phyloP scores from a whole-genome alignment of 2,329 filamentous ascomycete species.

The Eurotiales sp. region DNA sequence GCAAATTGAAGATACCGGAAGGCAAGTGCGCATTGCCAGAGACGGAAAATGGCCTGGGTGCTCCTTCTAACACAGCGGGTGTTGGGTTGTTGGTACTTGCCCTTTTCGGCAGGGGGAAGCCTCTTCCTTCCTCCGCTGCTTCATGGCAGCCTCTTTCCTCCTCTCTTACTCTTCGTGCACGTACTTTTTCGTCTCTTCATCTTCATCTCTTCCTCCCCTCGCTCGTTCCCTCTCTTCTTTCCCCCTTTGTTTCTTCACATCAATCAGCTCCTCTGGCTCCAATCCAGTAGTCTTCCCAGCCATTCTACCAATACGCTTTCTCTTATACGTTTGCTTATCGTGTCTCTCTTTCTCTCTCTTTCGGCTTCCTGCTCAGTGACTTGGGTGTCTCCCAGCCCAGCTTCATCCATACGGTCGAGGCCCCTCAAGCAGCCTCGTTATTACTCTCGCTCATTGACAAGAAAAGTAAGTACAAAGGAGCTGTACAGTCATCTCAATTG shows the following conservation, averaged over 20 bases:
- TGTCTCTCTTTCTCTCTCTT: constrained; percentile 8
- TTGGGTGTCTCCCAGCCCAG: not conserved
- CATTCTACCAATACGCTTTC: constrained; percentile 27
- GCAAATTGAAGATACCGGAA: no score
- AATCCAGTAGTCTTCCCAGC: constrained; percentile 53
- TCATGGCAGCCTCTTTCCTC: constrained; percentile 5
- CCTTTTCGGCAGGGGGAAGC: not conserved
- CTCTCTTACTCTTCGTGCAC: no score
- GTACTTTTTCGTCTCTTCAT: no score
- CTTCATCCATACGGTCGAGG: constrained; percentile 3
- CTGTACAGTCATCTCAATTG: not conserved
- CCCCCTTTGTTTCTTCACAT: constrained; percentile 27
- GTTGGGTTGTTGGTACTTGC: not conserved
- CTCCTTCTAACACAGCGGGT: constrained; percentile 4
- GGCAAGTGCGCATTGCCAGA: no score
- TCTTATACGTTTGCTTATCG: constrained; percentile 17
- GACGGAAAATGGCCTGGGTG: not conserved
- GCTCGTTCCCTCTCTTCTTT: constrained; percentile 18
- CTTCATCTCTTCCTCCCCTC: constrained; percentile 19
- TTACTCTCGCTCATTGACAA: constrained; percentile 1
- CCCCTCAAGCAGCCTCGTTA: not conserved
- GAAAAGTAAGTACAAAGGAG: constrained; percentile 4
- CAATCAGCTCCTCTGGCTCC: constrained; percentile 44
- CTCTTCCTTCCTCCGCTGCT: not conserved
- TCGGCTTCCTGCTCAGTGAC: not conserved